Evolutionary conservation across 495 filamentous ascomycete species (phyloP).

Genomic region (Lepraria neglecta): DNA sequence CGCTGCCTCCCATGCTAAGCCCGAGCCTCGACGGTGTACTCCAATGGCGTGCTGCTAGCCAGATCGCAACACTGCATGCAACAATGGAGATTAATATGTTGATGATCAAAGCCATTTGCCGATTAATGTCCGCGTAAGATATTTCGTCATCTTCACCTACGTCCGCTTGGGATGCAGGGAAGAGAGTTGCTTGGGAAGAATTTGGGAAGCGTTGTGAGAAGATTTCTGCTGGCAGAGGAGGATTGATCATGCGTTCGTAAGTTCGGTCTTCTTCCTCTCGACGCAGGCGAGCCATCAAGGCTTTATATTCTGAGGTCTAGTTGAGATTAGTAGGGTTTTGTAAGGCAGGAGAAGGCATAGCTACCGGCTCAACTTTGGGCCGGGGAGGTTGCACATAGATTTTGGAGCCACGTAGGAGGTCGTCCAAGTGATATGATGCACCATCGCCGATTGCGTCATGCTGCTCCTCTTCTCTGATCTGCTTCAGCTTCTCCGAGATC

Average conservation of each 20-base stretch:
- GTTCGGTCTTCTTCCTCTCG: constrained; percentile 67
- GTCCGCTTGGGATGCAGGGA: constrained; percentile 38
- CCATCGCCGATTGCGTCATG: not conserved
- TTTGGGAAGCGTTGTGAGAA: constrained; percentile 54
- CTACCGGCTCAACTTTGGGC: constrained; percentile 71
- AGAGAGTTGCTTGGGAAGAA: constrained; percentile 38
- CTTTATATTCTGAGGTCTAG: constrained; percentile 81
- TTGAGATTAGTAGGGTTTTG: constrained; percentile 25
- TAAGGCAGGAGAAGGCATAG: constrained; percentile 24
- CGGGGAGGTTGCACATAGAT: constrained; percentile 73
- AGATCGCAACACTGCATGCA: constrained; percentile 63
- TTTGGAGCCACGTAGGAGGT: constrained; percentile 61
- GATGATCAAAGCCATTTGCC: constrained; percentile 65
- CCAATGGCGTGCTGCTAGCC: constrained; percentile 66
- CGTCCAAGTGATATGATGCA: constrained; percentile 46
- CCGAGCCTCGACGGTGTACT: constrained; percentile 61
- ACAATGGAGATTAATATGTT: constrained; percentile 70
- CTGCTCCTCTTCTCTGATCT: constrained; percentile 37
- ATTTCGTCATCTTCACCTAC: constrained; percentile 49
- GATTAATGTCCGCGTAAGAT: constrained; percentile 63
- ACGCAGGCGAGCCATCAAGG: constrained; percentile 78
- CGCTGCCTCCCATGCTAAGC: constrained; percentile 60
- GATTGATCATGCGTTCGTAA: constrained; percentile 71
- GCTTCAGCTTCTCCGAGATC: constrained; percentile 43
- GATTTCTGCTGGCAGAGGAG: constrained; percentile 47